Base-by-base conservation (phyloP, 768 basidiomycete genomes). In the Suillus bovinus region DNA sequence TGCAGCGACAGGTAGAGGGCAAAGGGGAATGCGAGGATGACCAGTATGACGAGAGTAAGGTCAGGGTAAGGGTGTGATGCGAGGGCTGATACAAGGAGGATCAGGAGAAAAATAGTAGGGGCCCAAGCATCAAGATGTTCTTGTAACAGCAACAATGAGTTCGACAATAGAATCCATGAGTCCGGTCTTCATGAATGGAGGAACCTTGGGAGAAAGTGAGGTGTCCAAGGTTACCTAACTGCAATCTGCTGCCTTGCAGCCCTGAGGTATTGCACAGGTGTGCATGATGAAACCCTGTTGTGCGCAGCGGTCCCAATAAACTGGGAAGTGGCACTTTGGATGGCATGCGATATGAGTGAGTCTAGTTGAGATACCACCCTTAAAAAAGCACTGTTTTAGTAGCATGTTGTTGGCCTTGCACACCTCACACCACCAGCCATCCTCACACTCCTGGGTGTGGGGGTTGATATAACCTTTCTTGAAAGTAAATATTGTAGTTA, bases 401-500 rank as follows among this genome's bases (percentile, higher is more conserved):
- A 10, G 2, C 6, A 44, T 5, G 1, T 44, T 44, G 11, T 44
- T 44, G 11, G 44, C 44, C n/a, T 44, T 44, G 44, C 44, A 44
- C 22, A 44, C 44, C 44, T 44, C 44, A 44, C 44, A 44, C 44
- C 44, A 44, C 44, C 44, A 44, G n/a, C 44, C n/a, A 44, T 44
- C n/a, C 22, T 44, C n/a, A 11, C n/a, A 2, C n/a, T 44, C 44
- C 44, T 44, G n/a, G 44, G 44, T 46, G 44, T 46, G 44, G 44
- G 44, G 44, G 44, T 46, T 46, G 2, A 46, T 2, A 6, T 5
- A 22, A 46, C 2, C 44, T 46, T 22, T 46, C 44, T 46, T 5
- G 2, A 46, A 38, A 10, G 41, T 24, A 36, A 57, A 57, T 11
- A 57, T 8, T 1, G 55, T 57, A 0, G 24, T 34, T 8, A 57